phyloP scores from a whole-genome alignment of 2,329 filamentous ascomycete genomes.

The Colletotrichum sp. region DNA sequence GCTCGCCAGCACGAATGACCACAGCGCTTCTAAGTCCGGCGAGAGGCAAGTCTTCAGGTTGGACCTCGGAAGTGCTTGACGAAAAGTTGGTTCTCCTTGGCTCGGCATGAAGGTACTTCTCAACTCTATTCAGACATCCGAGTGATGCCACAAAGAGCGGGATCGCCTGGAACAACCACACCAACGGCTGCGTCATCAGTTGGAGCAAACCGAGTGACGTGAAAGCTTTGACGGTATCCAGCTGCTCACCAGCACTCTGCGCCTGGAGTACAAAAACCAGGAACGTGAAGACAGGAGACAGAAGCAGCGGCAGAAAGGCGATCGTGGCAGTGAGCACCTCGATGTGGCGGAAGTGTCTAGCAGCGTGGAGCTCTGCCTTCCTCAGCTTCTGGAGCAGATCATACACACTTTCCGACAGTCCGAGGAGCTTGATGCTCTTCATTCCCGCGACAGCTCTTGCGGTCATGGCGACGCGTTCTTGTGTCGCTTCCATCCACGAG shows the following conservation, averaged over 20 bases:
- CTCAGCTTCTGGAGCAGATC: constrained; percentile 38
- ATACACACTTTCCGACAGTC: constrained; percentile 28
- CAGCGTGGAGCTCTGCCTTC: constrained; percentile 33
- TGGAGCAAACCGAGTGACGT: not conserved
- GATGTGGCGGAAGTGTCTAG: constrained; percentile 28
- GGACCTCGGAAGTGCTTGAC: not conserved
- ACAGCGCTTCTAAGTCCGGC: not conserved
- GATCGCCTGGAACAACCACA: not conserved
- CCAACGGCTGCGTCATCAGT: not conserved
- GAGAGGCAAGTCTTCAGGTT: not conserved
- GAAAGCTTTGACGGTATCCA: not conserved
- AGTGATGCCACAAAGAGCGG: not conserved
- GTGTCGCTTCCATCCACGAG: constrained; percentile 26
- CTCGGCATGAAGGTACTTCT: not conserved
- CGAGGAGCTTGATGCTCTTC: constrained; percentile 43
- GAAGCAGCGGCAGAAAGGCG: not conserved
- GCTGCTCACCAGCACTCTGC: not conserved
- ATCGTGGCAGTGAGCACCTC: constrained; percentile 22
- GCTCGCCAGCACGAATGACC: constrained; percentile 24
- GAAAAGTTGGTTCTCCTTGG: not conserved
- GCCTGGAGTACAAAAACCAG: not conserved
- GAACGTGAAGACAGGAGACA: constrained; percentile 33
- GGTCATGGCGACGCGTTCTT: constrained; percentile 30
- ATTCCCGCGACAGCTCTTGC: constrained; percentile 34
- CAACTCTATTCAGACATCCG: not conserved